Evolutionary conservation across 2,329 filamentous ascomycete species (phyloP), one percentile per base, ranked within the genome.

Genomic region (Curvularia spicifera): DNA sequence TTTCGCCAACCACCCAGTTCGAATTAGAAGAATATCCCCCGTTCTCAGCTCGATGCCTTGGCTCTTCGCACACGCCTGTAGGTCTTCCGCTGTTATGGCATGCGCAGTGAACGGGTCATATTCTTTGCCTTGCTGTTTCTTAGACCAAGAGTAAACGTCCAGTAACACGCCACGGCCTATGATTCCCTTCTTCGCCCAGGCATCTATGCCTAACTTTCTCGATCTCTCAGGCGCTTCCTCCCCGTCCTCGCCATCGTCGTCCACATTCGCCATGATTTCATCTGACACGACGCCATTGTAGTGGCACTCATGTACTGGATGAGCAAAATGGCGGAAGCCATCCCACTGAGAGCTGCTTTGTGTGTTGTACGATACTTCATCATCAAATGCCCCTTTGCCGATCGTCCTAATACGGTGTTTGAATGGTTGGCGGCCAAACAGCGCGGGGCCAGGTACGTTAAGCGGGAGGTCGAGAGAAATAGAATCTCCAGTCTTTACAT

Each of bases 381-480:
- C 74, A 40, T 75, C 73, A 28, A 67, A 65, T 0, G 61, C 64
- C 8, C 66, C 63, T 5, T 59, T 57, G 29, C 57, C 66, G 2
- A 66, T 60, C 1, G 56, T 59, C 13, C 59, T 59, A 35, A 71
- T 68, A 29, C 47, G 48, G 29, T 71, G 66, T 58, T 84, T 78
- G 67, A 89, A 86, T 3, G 79, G 73, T 58, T 83, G 80, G 15
- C 87, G 81, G 56, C 80, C 78, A 72, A 88, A 87, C 70, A 86
- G 84, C 18, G 84, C 79, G 9, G 80, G 70, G 45, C 81, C 74
- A 31, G 80, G 82, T 10, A 83, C 82, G 72, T 85, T 79, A 5
- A 89, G 78, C 0, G 84, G 80, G 80, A 85, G 86, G 75, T 89
- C 86, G 20, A 88, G 80, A 1, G 84, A 86, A 51, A 89, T 37